phyloP scores from a whole-genome alignment of 2,329 filamentous ascomycete species.

The Exophiala mesophila region DNA sequence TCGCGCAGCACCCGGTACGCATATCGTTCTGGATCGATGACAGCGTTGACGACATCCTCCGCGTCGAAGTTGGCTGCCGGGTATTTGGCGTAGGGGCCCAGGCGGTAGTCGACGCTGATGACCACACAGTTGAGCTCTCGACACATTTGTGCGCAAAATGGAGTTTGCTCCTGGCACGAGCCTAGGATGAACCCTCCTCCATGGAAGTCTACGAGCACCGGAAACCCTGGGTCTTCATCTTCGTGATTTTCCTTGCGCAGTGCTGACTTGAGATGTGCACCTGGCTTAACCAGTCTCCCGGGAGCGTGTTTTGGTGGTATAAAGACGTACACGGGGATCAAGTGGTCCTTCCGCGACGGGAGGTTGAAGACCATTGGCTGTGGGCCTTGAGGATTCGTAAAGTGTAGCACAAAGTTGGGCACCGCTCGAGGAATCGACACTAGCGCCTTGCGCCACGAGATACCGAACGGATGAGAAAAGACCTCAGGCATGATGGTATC shows the following conservation, averaged over 20 bases:
- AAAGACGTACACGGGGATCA: conserved; percentile 26
- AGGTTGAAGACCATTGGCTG: conserved; percentile 25
- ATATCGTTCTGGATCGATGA: conserved; percentile 31
- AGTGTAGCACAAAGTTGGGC: conserved; percentile 22
- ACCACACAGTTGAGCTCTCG: conserved; percentile 38
- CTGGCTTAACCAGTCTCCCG: conserved; percentile 7
- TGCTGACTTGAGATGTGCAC: conserved; percentile 14
- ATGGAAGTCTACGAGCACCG: conserved; percentile 27
- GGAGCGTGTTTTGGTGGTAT: conserved; percentile 18
- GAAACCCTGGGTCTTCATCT: conserved; percentile 14
- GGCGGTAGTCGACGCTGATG: conserved; percentile 46
- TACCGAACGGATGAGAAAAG: conserved; percentile 14
- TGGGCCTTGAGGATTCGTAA: conserved; percentile 25
- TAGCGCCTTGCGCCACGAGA: conserved; percentile 25
- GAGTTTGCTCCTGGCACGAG: conserved; percentile 33
- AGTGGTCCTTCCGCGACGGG: conserved; percentile 22
- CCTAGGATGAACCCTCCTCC: conserved; percentile 27
- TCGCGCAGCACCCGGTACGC: conserved; percentile 18
- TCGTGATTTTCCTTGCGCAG: neutral
- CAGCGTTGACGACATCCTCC: conserved; percentile 42
- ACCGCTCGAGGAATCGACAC: conserved; percentile 24
- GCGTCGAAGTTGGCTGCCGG: conserved; percentile 46
- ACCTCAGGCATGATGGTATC: neutral
- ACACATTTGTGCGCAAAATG: conserved; percentile 44
- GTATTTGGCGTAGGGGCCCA: conserved; percentile 44